Evolutionary conservation across 495 filamentous ascomycete species (phyloP).

Genomic region (Symbiotaphrina buchneri): DNA sequence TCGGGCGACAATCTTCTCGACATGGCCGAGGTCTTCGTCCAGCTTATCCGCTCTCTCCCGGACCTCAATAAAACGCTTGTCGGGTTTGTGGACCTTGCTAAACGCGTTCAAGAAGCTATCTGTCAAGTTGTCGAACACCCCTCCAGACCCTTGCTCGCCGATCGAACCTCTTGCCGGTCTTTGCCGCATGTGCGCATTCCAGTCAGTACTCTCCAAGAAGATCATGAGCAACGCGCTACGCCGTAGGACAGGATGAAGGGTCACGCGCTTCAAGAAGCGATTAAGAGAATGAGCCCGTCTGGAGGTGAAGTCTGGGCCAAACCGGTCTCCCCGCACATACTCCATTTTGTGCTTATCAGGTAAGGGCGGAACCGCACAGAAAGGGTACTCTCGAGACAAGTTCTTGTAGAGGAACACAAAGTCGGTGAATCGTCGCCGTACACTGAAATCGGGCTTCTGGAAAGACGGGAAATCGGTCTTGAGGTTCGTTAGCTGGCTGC

Average conservation of each 20-base stretch:
- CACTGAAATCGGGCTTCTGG: constrained; percentile 47
- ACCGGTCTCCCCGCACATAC: constrained; percentile 88
- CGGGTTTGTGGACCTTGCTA: constrained; percentile 84
- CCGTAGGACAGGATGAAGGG: constrained; percentile 78
- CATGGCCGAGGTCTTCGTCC: constrained; percentile 78
- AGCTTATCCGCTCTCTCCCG: constrained; percentile 85
- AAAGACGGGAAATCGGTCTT: constrained; percentile 90
- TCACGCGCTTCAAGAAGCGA: constrained; percentile 71
- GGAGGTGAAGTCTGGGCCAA: constrained; percentile 81
- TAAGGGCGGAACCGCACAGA: constrained; percentile 78
- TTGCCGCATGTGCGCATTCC: constrained; percentile 84
- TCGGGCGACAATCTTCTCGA: constrained; percentile 80
- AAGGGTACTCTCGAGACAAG: constrained; percentile 66
- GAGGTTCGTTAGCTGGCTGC: constrained; percentile 3
- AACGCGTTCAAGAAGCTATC: constrained; percentile 97
- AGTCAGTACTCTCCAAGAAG: constrained; percentile 82
- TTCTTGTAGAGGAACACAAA: constrained; percentile 93
- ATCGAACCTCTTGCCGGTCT: constrained; percentile 38
- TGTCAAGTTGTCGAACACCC: constrained; percentile 81
- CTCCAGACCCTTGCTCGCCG: constrained; percentile 18
- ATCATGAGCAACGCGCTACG: constrained; percentile 56
- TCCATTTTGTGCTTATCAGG: constrained; percentile 99
- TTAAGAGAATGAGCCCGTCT: constrained; percentile 77
- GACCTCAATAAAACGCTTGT: constrained; percentile 85
- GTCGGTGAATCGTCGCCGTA: constrained; percentile 86